A percentile compares a stretch with the other conserved stretches of the same genome.
Evolutionary conservation across 352 stramenopile species (phyloP).

Genomic region (Hyphochytrium catenoides): DNA sequence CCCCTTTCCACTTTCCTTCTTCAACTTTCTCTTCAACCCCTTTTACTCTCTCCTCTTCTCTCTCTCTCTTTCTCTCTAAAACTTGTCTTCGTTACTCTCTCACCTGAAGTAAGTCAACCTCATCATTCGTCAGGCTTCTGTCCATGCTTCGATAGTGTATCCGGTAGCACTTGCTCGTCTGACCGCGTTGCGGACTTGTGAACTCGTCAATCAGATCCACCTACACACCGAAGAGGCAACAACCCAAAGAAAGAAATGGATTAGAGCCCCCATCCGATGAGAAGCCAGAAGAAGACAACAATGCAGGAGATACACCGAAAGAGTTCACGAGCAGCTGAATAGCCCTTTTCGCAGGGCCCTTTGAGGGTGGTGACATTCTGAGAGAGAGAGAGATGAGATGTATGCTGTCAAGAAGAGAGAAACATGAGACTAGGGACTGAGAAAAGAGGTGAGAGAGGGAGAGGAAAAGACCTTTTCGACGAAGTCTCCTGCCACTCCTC

Average conservation of each 20-base stretch:
- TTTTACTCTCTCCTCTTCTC: no score
- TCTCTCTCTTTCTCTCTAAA: no score
- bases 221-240: not conserved
- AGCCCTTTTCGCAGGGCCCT: no score
- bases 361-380: no score
- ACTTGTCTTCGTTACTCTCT: no score
- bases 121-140: constrained; percentile 92
- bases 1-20: no score
- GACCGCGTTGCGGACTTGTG: constrained; percentile 84
- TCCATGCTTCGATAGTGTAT: constrained; percentile 98
- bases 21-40: no score
- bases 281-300: no score
- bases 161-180: constrained; percentile 85
- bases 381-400: no score
- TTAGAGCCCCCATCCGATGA: constrained; percentile 1
- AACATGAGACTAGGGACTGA: no score
- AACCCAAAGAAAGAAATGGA: constrained; percentile 9
- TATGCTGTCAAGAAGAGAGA: no score
- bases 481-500: constrained; percentile 85
- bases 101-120: constrained; percentile 90
- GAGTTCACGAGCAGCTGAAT: constrained; percentile 1
- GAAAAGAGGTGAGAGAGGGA: no score
- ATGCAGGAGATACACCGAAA: constrained; percentile 2
- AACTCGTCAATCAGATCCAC: constrained; percentile 90
- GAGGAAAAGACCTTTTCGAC: constrained; percentile 76